Conservation (phyloP, 352 stramenopile species). For the Phytopythium delawarense region DNA sequence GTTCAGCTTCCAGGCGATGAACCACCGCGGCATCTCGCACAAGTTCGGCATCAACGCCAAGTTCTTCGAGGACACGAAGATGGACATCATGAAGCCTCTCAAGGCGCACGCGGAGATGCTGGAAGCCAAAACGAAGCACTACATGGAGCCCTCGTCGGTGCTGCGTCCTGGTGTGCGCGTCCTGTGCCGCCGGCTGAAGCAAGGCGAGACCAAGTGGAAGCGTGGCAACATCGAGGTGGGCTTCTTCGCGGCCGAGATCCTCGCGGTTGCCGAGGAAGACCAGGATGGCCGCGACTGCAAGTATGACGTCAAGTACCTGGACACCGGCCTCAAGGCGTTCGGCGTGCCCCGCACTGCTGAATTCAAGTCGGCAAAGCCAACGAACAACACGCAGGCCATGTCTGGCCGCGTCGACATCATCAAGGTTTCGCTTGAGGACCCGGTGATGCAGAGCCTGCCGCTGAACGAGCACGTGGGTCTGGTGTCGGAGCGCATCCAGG, state of each 20-base stretch:
- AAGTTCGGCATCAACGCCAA: conserved; percentile 89
- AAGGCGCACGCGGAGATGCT: conserved; percentile 70
- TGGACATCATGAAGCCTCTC: conserved; percentile 87
- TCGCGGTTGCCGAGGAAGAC: conserved; percentile 54
- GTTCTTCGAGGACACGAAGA: conserved; percentile 88
- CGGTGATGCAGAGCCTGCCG: conserved; percentile 85
- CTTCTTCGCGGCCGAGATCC: conserved; percentile 64
- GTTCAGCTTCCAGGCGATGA: conserved; percentile 96
- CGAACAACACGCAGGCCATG: conserved; percentile 72
- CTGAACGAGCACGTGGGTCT: conserved; percentile 84
- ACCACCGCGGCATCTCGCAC: conserved; percentile 93
- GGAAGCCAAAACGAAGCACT: conserved; percentile 46
- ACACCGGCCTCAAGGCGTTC: conserved; percentile 80
- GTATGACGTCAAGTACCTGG: conserved; percentile 87
- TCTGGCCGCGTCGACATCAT: conserved; percentile 81
- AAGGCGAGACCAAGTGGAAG: conserved; percentile 85
- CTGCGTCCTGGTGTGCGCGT: conserved; percentile 57
- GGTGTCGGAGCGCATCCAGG: conserved; percentile 86
- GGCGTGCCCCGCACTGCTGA: conserved; percentile 68
- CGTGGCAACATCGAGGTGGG: conserved; percentile 76
- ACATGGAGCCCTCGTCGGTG: conserved; percentile 25
- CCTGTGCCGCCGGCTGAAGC: conserved; percentile 66
- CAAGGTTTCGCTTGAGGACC: conserved; percentile 57
- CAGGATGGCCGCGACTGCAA: conserved; percentile 64
- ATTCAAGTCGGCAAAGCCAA: conserved; percentile 69